A percentile compares a stretch with the other conserved stretches of the same genome.
Conservation (phyloP, 2,329 filamentous ascomycete genomes). For the Dryadomyces quercus-mongolicae region DNA sequence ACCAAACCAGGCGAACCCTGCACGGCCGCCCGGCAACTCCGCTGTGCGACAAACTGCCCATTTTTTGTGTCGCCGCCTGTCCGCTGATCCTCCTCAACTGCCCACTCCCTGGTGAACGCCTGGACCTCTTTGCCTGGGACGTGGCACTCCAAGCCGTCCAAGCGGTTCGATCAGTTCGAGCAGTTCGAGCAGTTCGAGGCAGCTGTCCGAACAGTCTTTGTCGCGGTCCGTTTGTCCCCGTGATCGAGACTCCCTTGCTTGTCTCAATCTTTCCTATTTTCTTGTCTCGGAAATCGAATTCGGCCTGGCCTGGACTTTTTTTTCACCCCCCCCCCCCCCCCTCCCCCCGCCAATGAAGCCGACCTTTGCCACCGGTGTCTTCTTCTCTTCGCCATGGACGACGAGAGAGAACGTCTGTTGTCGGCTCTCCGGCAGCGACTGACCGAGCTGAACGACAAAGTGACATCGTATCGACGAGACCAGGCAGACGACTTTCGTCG, state of each 20-base stretch:
- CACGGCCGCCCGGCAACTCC: background rate
- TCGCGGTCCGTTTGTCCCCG: background rate
- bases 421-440: slow-evolving; percentile 41
- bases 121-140: too few relatives aligned
- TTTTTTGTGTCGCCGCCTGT: too few relatives aligned
- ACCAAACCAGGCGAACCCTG: too few relatives aligned
- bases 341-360: slow-evolving; percentile 5
- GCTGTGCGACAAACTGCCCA: background rate
- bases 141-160: too few relatives aligned
- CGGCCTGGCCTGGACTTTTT: background rate
- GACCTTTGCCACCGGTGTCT: background rate
- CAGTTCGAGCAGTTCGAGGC: too few relatives aligned
- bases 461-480: slow-evolving; percentile 42
- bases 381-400: slow-evolving; percentile 8
- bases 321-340: background rate
- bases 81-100: too few relatives aligned
- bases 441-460: slow-evolving; percentile 42
- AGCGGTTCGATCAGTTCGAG: too few relatives aligned
- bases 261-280: background rate
- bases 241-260: background rate
- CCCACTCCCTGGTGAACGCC: too few relatives aligned
- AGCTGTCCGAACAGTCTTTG: background rate
- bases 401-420: slow-evolving; percentile 22
- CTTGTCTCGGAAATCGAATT: background rate
- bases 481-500: slow-evolving; percentile 45